A percentile compares a stretch with the other conserved stretches of the same genome.
Evolutionary conservation across 164 flowering plant species (phyloP).

Genomic region (Vitis cinerea): DNA sequence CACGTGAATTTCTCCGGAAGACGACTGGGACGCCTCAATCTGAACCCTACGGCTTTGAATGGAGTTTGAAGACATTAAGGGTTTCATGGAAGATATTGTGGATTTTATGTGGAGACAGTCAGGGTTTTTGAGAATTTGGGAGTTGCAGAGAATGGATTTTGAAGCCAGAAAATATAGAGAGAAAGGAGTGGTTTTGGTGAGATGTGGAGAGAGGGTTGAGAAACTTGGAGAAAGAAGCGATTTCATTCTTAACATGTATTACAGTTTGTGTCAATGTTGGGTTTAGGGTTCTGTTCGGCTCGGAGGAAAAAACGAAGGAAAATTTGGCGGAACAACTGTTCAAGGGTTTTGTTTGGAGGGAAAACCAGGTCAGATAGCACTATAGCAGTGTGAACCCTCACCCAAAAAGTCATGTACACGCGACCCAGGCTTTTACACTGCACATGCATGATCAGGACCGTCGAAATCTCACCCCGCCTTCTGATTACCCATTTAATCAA

Average conservation of each 20-base stretch:
- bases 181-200: constrained; percentile 14
- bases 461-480: no score
- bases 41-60: constrained; percentile 12
- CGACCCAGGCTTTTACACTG: no score
- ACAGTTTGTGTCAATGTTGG: constrained; percentile 6
- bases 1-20: constrained; percentile 63
- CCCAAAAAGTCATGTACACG: no score
- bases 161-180: constrained; percentile 16
- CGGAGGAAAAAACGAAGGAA: background rate
- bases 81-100: background rate
- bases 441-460: no score
- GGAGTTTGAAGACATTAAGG: background rate
- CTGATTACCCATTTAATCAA: no score
- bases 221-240: constrained; percentile 25
- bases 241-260: constrained; percentile 33
- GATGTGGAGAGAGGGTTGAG: constrained; percentile 13
- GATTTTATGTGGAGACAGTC: constrained; percentile 7
- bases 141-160: constrained; percentile 6
- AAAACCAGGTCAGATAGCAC: no score
- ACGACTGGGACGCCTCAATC: constrained; percentile 8
- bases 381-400: no score
- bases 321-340: background rate
- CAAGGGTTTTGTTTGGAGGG: background rate
- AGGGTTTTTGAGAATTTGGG: constrained; percentile 8
- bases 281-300: background rate